A percentile compares a stretch with the other conserved stretches of the same genome.
Conservation (phyloP, 2,329 filamentous ascomycete species). For the Penicillium sp. region DNA sequence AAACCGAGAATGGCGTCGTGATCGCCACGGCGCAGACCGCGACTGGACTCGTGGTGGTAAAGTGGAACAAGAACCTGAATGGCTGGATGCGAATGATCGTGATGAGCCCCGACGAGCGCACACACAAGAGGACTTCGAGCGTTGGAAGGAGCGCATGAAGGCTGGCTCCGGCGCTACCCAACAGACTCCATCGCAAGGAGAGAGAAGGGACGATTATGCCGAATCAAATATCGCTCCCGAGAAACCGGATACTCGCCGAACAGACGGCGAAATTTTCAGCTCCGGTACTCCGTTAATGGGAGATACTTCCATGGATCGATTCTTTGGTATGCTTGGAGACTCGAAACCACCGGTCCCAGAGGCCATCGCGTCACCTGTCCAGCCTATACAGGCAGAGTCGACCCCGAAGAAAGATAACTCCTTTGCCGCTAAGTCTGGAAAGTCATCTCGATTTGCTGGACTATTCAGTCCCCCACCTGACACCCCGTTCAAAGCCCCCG, state of each 20-base stretch:
- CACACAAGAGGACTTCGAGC: conserved; percentile 89
- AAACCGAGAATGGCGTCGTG: conserved; percentile 68
- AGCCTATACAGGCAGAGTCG: conserved; percentile 43
- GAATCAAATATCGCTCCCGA: conserved; percentile 29
- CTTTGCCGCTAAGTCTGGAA: conserved; percentile 59
- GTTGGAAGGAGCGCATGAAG: conserved; percentile 92
- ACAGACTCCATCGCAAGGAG: conserved; percentile 39
- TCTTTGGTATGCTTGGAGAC: conserved; percentile 68
- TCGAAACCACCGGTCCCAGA: conserved; percentile 51
- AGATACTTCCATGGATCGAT: conserved; percentile 74
- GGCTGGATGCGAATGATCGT: conserved; percentile 74
- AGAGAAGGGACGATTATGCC: conserved; percentile 48
- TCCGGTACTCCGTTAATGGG: conserved; percentile 65
- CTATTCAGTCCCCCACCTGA: conserved; percentile 70
- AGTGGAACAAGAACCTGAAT: conserved; percentile 83
- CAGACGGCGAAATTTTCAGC: conserved; percentile 56
- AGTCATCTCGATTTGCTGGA: conserved; percentile 84
- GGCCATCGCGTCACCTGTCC: conserved; percentile 37
- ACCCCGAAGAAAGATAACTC: conserved; percentile 44
- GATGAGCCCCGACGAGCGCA: conserved; percentile 72
- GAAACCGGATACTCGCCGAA: conserved; percentile 44
- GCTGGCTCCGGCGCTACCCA: conserved; percentile 55
- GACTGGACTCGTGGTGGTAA: conserved; percentile 59
- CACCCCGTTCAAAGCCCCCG: conserved; percentile 51
- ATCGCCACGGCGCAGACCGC: conserved; percentile 52